These are phyloP conservation scores for Piper betle DNA, from an alignment of 164 flowering plant genomes.

Conservation along the genomic window DNA sequence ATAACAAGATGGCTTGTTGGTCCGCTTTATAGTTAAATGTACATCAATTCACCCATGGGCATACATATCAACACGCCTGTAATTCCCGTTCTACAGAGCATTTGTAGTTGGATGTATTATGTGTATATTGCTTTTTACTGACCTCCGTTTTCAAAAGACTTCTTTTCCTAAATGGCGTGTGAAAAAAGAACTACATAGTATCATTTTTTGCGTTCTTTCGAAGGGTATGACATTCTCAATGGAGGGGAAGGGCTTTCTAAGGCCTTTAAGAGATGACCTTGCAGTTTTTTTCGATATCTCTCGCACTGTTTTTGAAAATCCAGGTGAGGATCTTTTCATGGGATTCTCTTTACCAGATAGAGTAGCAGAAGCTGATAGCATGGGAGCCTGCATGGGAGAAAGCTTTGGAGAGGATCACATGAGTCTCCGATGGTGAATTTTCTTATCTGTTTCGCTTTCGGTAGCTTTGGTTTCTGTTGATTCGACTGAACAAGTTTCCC, in stretches of 20 bases:
- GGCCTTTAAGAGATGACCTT: constrained; percentile 21
- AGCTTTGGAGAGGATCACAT: constrained; percentile 8
- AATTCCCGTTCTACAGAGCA: too few relatives aligned
- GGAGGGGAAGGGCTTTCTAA: constrained; percentile 20
- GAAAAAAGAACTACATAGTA: constrained; percentile 23
- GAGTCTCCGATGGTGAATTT: constrained; percentile 5
- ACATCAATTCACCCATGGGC: too few relatives aligned
- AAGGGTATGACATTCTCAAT: constrained; percentile 27
- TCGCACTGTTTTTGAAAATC: constrained; percentile 14
- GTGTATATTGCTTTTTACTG: too few relatives aligned
- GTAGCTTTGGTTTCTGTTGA: constrained; percentile 24
- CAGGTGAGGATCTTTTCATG: constrained; percentile 6
- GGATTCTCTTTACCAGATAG: constrained; percentile 16
- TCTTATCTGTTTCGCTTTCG: constrained; percentile 8
- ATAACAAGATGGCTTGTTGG: too few relatives aligned
- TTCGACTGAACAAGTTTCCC: constrained; percentile 84
- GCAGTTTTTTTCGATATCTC: constrained; percentile 13
- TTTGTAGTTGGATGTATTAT: too few relatives aligned
- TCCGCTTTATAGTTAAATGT: too few relatives aligned
- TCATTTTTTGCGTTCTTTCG: constrained; percentile 46
- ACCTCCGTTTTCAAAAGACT: too few relatives aligned
- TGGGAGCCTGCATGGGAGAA: constrained; percentile 1
- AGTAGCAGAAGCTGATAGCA: constrained; percentile 13
- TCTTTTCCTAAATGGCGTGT: too few relatives aligned
- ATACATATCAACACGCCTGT: too few relatives aligned